Evolutionary conservation across 2,329 filamentous ascomycete species (phyloP).

Genomic region (Xylariaceae sp.): DNA sequence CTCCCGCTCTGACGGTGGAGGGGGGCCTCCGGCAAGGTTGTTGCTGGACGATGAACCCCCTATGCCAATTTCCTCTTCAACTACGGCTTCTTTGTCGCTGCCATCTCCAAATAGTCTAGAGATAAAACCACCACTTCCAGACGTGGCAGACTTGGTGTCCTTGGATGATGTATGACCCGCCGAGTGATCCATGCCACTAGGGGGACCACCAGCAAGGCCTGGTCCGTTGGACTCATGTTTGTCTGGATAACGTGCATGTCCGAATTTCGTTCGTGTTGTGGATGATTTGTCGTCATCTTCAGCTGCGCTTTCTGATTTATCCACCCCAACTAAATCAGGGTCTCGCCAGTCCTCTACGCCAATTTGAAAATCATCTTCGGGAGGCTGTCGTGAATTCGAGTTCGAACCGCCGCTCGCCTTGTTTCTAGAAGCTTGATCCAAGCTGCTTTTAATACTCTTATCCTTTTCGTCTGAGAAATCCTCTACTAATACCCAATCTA

Average conservation of each 20-base stretch:
- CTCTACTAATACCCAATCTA: conserved; percentile 67
- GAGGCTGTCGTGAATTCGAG: conserved; percentile 19
- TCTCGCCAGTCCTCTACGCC: conserved; percentile 86
- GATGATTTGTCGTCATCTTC: conserved; percentile 30
- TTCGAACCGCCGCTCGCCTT: conserved; percentile 24
- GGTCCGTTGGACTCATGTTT: conserved; percentile 35
- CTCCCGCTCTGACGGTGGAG: conserved; percentile 51
- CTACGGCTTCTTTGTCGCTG: conserved; percentile 30
- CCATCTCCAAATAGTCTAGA: conserved; percentile 48
- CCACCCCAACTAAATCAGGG: conserved; percentile 58
- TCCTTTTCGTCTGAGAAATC: conserved; percentile 58
- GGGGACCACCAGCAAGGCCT: conserved; percentile 63
- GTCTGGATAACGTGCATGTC: conserved; percentile 14
- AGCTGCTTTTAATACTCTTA: conserved; percentile 38
- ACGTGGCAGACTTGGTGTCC: conserved; percentile 26
- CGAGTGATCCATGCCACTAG: conserved; percentile 67
- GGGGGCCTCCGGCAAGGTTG: conserved; percentile 26
- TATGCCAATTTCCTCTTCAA: conserved; percentile 31
- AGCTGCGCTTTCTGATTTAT: conserved; percentile 18
- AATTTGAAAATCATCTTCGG: conserved; percentile 65
- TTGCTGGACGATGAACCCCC: conserved; percentile 24
- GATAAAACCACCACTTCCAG: conserved; percentile 35
- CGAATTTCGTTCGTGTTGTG: conserved; percentile 21
- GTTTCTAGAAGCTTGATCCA: conserved; percentile 35
- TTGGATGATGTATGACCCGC: conserved; percentile 34